Percentiles rank a stretch among this genome's conserved stretches.
These are phyloP conservation scores for Onygena corvina DNA, from an alignment of 2,329 filamentous ascomycete genomes.

Conservation along the genomic window DNA sequence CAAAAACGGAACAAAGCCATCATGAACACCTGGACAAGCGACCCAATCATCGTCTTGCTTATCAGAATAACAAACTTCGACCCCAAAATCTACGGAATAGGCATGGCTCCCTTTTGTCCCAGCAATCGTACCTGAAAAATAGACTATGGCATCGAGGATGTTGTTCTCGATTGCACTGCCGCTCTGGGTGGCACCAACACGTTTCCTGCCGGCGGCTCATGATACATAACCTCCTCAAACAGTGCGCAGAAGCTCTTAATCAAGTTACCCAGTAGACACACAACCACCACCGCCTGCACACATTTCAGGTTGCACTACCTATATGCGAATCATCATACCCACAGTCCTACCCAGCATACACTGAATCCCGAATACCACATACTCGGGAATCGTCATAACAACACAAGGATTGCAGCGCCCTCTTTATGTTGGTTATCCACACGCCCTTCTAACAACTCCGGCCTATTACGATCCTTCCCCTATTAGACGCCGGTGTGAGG, in stretches of 20 bases:
- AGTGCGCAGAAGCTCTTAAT: neutral
- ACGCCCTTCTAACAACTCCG: neutral
- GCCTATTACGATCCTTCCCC: neutral
- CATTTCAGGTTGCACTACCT: slow-evolving; percentile 1
- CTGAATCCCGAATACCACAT: neutral
- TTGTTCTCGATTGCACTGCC: neutral
- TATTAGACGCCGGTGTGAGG: slow-evolving; percentile 1
- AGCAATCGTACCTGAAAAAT: no score
- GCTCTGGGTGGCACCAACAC: neutral
- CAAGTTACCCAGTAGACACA: no score
- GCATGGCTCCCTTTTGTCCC: neutral
- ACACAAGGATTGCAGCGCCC: neutral
- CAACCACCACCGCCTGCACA: neutral
- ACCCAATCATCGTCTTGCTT: neutral
- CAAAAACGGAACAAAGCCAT: slow-evolving; percentile 6
- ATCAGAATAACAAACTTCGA: neutral
- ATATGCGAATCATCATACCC: neutral
- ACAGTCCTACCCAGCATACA: neutral
- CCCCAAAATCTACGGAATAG: neutral
- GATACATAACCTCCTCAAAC: no score
- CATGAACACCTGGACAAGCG: neutral
- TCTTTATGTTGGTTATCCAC: slow-evolving; percentile 6
- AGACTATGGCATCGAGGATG: no score
- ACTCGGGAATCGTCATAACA: neutral
- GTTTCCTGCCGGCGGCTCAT: no score